These are phyloP conservation scores for Ehretia macrophylla DNA, from an alignment of 257 asterid genomes.

Conservation along the genomic window DNA sequence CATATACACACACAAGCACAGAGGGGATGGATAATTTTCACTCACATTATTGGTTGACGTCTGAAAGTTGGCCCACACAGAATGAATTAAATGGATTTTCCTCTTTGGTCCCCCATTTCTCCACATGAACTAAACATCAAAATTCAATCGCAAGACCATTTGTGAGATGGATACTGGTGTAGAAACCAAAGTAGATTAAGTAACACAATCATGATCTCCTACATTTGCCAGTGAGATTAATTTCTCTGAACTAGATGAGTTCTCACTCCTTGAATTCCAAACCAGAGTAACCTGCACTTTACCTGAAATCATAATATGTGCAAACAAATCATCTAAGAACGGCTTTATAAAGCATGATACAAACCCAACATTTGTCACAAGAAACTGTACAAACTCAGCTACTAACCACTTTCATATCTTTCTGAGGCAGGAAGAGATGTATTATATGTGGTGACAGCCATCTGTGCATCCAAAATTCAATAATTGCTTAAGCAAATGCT, in stretches of 20 bases:
- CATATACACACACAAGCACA: not conserved
- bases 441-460: slow-evolving; percentile 90
- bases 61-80: slow-evolving; percentile 96
- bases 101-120: slow-evolving; percentile 64
- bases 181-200: slow-evolving; percentile 8
- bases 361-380: not conserved
- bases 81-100: slow-evolving; percentile 68
- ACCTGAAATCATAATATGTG: slow-evolving; percentile 41
- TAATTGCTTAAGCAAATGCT: not conserved
- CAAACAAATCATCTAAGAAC: slow-evolving; percentile 19
- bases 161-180: slow-evolving; percentile 9
- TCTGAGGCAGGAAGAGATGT: slow-evolving; percentile 77
- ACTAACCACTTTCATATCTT: slow-evolving; percentile 80
- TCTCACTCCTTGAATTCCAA: slow-evolving; percentile 88
- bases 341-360: not conserved
- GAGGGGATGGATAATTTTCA: not conserved
- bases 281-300: slow-evolving; percentile 92
- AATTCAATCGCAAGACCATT: slow-evolving; percentile 22
- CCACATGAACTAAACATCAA: slow-evolving; percentile 62
- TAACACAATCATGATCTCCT: slow-evolving; percentile 27
- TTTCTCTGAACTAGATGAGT: slow-evolving; percentile 53
- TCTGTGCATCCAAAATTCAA: slow-evolving; percentile 31
- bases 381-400: not conserved
- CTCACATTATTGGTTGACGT: slow-evolving; percentile 74
- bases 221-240: slow-evolving; percentile 73